phyloP scores from a whole-genome alignment of 1,284 basidiomycete genomes.

The Irpex sp. region DNA sequence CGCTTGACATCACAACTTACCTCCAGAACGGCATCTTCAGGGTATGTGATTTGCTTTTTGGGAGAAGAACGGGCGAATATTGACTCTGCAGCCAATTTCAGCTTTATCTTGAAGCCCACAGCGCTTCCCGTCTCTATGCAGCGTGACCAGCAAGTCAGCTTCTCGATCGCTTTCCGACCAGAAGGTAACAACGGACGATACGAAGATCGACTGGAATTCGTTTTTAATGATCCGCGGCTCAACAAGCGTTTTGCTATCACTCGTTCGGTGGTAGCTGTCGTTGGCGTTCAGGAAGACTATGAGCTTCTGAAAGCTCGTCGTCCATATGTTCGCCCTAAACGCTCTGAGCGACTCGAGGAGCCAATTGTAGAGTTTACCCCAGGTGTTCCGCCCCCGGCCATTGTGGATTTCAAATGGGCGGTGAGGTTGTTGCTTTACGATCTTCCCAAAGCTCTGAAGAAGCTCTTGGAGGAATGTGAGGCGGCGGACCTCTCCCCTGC shows the following conservation, averaged over 20 bases:
- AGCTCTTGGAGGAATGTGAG: slow-evolving; percentile 30
- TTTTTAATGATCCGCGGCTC: slow-evolving; percentile 11
- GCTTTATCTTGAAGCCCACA: not conserved
- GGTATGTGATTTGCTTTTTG: too few relatives aligned
- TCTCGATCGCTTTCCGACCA: slow-evolving; percentile 34
- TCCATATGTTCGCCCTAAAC: slow-evolving; percentile 5
- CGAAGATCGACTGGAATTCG: slow-evolving; percentile 33
- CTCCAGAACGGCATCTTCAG: too few relatives aligned
- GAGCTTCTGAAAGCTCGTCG: slow-evolving; percentile 9
- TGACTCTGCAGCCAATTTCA: too few relatives aligned
- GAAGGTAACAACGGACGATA: slow-evolving; percentile 38
- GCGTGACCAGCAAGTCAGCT: slow-evolving; percentile 22
- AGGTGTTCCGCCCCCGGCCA: slow-evolving; percentile 5
- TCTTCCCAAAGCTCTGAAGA: slow-evolving; percentile 21
- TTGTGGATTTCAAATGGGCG: slow-evolving; percentile 7
- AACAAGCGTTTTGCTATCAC: slow-evolving; percentile 13
- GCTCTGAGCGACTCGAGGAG: not conserved
- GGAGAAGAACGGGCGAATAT: too few relatives aligned
- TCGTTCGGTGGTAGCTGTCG: slow-evolving; percentile 1
- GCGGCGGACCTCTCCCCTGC: slow-evolving; percentile 37
- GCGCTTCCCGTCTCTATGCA: not conserved
- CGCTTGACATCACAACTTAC: slow-evolving; percentile 6
- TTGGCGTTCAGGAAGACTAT: slow-evolving; percentile 8
- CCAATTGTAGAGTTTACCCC: slow-evolving; percentile 1
- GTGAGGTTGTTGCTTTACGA: slow-evolving; percentile 23